A percentile compares a stretch with the other conserved stretches of the same genome.
These are phyloP conservation scores for Cryptococcus jaspeensis DNA, from an alignment of 1,284 basidiomycete species.

Conservation along the genomic window DNA sequence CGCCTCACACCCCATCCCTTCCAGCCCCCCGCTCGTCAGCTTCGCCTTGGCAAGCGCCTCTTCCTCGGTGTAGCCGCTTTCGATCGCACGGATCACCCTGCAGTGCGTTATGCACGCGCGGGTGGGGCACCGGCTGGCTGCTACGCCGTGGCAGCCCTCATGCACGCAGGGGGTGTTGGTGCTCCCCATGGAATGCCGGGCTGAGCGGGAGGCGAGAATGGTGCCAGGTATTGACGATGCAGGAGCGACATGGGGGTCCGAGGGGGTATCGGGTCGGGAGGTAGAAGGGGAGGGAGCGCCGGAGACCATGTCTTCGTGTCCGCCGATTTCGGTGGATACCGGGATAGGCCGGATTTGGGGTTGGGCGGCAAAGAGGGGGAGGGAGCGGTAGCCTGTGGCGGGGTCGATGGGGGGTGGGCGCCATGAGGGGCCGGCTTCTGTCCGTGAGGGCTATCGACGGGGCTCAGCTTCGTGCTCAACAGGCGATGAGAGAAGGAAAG, in stretches of 20 bases:
- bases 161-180: constrained; percentile 7
- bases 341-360: constrained; percentile 70
- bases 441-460: constrained; percentile 1
- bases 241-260: constrained; percentile 5
- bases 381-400: constrained; percentile 52
- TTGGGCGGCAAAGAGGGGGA: constrained; percentile 83
- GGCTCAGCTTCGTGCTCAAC: neutral
- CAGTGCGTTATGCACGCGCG: constrained; percentile 49
- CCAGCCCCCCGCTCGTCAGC: constrained; percentile 28
- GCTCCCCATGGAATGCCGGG: constrained; percentile 3
- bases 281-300: constrained; percentile 8
- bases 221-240: constrained; percentile 16
- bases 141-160: constrained; percentile 32
- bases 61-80: constrained; percentile 32
- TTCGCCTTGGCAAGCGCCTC: constrained; percentile 30
- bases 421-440: constrained; percentile 46
- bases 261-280: neutral
- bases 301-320: constrained; percentile 18
- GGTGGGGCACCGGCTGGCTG: constrained; percentile 44
- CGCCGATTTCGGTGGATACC: constrained; percentile 28
- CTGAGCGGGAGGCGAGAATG: constrained; percentile 7
- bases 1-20: constrained; percentile 49
- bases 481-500: neutral
- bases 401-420: constrained; percentile 34
- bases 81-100: constrained; percentile 38